phyloP scores from a whole-genome alignment of 306 rosid species.

The Cicer arietinum region DNA sequence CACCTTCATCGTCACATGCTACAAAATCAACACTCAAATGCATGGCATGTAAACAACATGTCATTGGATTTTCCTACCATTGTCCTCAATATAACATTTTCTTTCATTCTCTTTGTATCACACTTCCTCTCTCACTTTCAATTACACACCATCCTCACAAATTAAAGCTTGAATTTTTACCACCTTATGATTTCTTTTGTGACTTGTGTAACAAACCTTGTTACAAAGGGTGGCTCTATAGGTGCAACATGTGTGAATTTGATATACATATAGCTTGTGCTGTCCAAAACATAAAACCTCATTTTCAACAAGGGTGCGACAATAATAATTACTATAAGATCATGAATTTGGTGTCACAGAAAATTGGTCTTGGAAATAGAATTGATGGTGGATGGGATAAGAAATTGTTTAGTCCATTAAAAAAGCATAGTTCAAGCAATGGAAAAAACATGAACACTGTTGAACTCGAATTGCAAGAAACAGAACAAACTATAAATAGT shows the following conservation, averaged over 20 bases:
- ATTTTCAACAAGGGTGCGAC: neutral
- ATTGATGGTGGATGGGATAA: conserved; percentile 42
- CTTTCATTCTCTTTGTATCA: conserved; percentile 53
- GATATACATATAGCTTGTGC: conserved; percentile 64
- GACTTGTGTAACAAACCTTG: conserved; percentile 59
- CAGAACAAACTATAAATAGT: conserved; percentile 4
- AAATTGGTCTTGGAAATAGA: conserved; percentile 35
- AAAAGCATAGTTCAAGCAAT: neutral
- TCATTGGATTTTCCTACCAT: conserved; percentile 53
- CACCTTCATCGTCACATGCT: conserved; percentile 37
- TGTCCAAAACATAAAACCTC: conserved; percentile 34
- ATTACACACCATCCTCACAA: conserved; percentile 55
- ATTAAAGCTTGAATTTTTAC: conserved; percentile 53
- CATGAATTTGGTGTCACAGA: conserved; percentile 48
- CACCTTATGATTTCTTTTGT: conserved; percentile 62
- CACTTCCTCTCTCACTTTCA: conserved; percentile 53
- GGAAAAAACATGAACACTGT: conserved; percentile 16
- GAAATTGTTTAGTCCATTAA: conserved; percentile 46
- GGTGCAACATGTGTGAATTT: conserved; percentile 69
- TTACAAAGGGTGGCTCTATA: conserved; percentile 62
- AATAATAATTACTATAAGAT: neutral
- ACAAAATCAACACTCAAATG: conserved; percentile 41
- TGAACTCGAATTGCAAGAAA: conserved; percentile 39
- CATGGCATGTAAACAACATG: conserved; percentile 47
- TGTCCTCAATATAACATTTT: conserved; percentile 56